A percentile compares a stretch with the other conserved stretches of the same genome.
Conservation (phyloP, 164 flowering plant species). For the Magnolia changhungtana region DNA sequence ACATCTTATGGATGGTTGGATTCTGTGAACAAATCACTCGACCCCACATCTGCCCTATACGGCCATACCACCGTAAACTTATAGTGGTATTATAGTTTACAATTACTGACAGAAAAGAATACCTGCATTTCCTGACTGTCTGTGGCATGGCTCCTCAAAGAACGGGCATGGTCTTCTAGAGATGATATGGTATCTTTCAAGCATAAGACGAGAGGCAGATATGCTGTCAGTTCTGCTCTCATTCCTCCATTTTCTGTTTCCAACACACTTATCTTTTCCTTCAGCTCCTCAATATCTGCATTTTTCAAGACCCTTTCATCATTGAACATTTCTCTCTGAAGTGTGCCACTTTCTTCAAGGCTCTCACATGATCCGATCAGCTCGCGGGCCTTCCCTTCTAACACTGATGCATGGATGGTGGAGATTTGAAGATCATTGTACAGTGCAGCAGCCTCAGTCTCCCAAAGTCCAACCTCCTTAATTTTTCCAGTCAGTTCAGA, state of each 20-base stretch:
- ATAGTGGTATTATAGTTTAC: background rate
- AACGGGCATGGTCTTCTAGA: conserved; percentile 49
- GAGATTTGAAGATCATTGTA: conserved; percentile 54
- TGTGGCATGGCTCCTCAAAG: conserved; percentile 23
- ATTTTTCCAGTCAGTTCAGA: conserved; percentile 52
- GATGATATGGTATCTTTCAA: conserved; percentile 47
- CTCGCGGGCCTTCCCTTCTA: conserved; percentile 62
- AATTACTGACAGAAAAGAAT: conserved; percentile 9
- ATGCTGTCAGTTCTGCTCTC: conserved; percentile 48
- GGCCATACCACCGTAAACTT: no score
- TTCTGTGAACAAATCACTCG: no score
- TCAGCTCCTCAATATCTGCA: conserved; percentile 46
- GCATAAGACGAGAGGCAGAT: conserved; percentile 48
- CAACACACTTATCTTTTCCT: conserved; percentile 38
- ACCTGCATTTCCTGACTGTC: conserved; percentile 35
- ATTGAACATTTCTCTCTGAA: conserved; percentile 4
- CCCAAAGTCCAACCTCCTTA: conserved; percentile 60
- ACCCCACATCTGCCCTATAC: no score
- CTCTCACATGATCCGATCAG: conserved; percentile 46
- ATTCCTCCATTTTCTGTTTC: conserved; percentile 55
- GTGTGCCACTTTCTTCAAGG: conserved; percentile 29
- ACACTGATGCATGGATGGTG: conserved; percentile 29
- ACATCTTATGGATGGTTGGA: no score
- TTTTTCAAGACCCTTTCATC: conserved; percentile 35
- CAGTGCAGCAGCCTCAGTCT: conserved; percentile 65